These are phyloP conservation scores for Fusarium sp. DNA, from an alignment of 2,329 filamentous ascomycete species.

Conservation along the genomic window DNA sequence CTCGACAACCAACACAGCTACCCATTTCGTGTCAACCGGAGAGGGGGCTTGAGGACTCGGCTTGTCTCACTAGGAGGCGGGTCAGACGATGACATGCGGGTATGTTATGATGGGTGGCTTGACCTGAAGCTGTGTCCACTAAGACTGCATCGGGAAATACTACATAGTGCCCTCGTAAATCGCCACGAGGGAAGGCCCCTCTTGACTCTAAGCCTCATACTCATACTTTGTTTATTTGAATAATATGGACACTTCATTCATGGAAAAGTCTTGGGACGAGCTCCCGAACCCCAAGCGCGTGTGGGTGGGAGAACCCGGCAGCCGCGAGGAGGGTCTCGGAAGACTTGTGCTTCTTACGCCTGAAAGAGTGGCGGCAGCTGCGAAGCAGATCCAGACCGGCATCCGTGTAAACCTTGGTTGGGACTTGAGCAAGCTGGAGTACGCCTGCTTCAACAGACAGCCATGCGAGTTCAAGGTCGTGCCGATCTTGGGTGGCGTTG, in stretches of 20 bases:
- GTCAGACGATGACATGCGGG: not conserved
- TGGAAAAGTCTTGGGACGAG: conserved; percentile 37
- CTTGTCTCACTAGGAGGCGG: not conserved
- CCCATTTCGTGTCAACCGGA: not conserved
- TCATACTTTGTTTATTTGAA: not conserved
- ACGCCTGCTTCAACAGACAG: conserved; percentile 64
- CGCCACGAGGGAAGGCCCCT: not conserved
- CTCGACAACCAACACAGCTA: not conserved
- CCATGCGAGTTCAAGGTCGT: conserved; percentile 64
- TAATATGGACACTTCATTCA: conserved; percentile 22
- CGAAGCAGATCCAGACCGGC: conserved; percentile 64
- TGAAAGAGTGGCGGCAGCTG: conserved; percentile 59
- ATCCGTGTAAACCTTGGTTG: conserved; percentile 64
- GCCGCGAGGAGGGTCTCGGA: conserved; percentile 64
- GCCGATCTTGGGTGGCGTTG: conserved; percentile 58
- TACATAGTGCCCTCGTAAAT: conserved; percentile 2
- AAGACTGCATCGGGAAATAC: not conserved
- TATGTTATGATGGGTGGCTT: not conserved
- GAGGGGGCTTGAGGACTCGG: not conserved
- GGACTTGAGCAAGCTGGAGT: conserved; percentile 67
- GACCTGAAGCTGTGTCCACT: not conserved
- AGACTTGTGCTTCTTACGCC: conserved; percentile 64
- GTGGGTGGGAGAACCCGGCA: conserved; percentile 59
- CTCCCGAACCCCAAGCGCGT: conserved; percentile 61
- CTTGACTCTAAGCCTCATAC: not conserved